A percentile compares a stretch with the other conserved stretches of the same genome.
phyloP scores from a whole-genome alignment of 345 rosid species.

The Triadica sebifera region DNA sequence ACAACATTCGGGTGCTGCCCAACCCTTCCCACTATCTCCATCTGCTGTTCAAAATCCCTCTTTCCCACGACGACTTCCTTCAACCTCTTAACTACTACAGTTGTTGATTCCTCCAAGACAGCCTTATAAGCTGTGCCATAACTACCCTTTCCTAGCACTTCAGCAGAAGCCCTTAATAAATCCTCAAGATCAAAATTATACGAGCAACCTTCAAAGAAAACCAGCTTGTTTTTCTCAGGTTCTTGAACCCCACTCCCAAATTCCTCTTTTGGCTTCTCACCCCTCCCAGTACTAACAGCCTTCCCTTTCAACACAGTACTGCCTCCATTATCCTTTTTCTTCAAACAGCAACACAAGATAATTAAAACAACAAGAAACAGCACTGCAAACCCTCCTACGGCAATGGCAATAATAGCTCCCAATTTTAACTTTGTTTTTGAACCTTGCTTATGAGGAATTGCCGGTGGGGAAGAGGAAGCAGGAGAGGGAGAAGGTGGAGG shows the following conservation, averaged over 20 bases:
- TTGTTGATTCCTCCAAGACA: conserved; percentile 69
- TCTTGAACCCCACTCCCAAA: conserved; percentile 80
- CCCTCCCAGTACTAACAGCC: conserved; percentile 40
- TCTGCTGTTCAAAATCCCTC: conserved; percentile 89
- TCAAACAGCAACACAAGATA: conserved; percentile 55
- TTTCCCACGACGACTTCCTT: conserved; percentile 74
- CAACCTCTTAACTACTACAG: conserved; percentile 85
- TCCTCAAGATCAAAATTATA: conserved; percentile 85
- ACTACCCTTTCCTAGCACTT: conserved; percentile 86
- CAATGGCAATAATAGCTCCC: conserved; percentile 61
- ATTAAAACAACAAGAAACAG: conserved; percentile 45
- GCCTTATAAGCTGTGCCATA: conserved; percentile 89
- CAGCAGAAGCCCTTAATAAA: conserved; percentile 86
- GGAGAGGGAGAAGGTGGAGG: conserved; percentile 49
- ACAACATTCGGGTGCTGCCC: conserved; percentile 68
- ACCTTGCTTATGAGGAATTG: conserved; percentile 39
- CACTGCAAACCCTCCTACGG: conserved; percentile 54
- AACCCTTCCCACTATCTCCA: conserved; percentile 69
- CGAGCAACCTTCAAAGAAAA: conserved; percentile 75
- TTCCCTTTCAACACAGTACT: conserved; percentile 50
- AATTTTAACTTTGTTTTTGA: conserved; percentile 47
- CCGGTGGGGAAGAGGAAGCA: conserved; percentile 39
- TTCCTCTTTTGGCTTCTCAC: conserved; percentile 73
- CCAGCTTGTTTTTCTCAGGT: conserved; percentile 74
- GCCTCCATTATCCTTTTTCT: conserved; percentile 53